These are phyloP conservation scores for Xylaria sp. DNA, from an alignment of 2,329 filamentous ascomycete species.

Conservation along the genomic window DNA sequence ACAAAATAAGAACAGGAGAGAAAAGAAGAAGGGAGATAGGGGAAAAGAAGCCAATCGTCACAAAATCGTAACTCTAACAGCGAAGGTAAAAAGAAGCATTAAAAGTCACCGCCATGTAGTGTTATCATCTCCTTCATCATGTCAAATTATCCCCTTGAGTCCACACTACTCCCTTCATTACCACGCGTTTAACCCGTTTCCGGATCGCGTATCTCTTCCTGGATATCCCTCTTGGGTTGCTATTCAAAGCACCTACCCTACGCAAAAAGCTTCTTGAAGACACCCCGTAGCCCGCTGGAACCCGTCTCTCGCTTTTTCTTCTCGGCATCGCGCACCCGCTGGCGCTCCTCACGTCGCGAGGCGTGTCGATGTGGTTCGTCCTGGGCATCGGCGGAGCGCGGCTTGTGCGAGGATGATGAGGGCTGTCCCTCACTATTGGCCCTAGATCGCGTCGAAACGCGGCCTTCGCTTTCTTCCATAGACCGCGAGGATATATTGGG, in stretches of 20 bases:
- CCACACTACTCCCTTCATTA: background rate
- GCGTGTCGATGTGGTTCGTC: constrained; percentile 51
- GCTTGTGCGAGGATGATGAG: constrained; percentile 21
- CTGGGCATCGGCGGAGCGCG: constrained; percentile 34
- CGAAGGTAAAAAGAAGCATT: background rate
- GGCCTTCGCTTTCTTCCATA: constrained; percentile 32
- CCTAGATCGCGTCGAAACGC: constrained; percentile 9
- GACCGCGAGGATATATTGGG: constrained; percentile 27
- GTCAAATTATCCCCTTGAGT: constrained; percentile 25
- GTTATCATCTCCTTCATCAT: background rate
- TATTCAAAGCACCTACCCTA: constrained; percentile 28
- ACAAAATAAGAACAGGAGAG: constrained; percentile 29
- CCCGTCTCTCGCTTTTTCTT: constrained; percentile 47
- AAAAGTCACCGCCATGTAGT: background rate
- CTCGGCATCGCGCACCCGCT: constrained; percentile 30
- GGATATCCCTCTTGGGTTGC: background rate
- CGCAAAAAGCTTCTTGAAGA: constrained; percentile 55
- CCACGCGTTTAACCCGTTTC: background rate
- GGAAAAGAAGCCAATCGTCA: background rate
- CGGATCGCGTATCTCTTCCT: background rate
- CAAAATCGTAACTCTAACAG: constrained; percentile 14
- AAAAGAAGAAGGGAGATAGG: background rate
- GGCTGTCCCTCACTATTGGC: constrained; percentile 27
- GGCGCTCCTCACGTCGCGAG: constrained; percentile 36
- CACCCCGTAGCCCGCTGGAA: constrained; percentile 49